These are phyloP conservation scores for Cyclotella kingstonii DNA, from an alignment of 108 stramenopile genomes.

Conservation along the genomic window DNA sequence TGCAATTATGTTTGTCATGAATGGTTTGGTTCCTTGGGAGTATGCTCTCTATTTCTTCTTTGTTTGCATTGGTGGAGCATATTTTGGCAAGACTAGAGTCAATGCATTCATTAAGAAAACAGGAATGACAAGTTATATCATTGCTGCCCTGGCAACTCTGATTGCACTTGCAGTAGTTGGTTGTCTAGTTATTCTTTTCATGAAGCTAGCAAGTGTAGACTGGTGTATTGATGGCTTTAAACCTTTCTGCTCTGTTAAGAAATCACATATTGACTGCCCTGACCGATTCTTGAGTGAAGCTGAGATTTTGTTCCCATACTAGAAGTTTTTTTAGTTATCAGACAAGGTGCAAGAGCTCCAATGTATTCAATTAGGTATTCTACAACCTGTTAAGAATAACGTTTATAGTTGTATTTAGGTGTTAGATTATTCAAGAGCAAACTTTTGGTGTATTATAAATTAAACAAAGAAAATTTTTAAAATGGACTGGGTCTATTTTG, in stretches of 20 bases:
- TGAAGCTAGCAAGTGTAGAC: constrained; percentile 31
- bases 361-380: too few species aligned
- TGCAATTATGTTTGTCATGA: constrained; percentile 65
- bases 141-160: constrained; percentile 57
- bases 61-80: constrained; percentile 60
- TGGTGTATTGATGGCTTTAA: constrained; percentile 70
- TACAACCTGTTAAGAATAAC: too few species aligned
- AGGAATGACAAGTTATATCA: constrained; percentile 54
- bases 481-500: too few species aligned
- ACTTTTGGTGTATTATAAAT: too few species aligned
- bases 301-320: constrained; percentile 32
- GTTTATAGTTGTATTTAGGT: too few species aligned
- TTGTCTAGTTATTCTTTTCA: constrained; percentile 57
- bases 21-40: constrained; percentile 59
- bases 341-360: too few species aligned
- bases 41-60: constrained; percentile 67
- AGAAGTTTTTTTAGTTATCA: background rate
- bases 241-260: constrained; percentile 48
- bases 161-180: constrained; percentile 64
- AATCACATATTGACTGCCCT: constrained; percentile 14
- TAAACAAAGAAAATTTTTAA: too few species aligned
- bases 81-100: constrained; percentile 62
- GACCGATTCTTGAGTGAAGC: constrained; percentile 5
- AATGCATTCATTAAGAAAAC: constrained; percentile 67
- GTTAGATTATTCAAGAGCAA: too few species aligned